Conservation (phyloP, 169 alveolate genomes). For the Toxoplasma gondii region DNA sequence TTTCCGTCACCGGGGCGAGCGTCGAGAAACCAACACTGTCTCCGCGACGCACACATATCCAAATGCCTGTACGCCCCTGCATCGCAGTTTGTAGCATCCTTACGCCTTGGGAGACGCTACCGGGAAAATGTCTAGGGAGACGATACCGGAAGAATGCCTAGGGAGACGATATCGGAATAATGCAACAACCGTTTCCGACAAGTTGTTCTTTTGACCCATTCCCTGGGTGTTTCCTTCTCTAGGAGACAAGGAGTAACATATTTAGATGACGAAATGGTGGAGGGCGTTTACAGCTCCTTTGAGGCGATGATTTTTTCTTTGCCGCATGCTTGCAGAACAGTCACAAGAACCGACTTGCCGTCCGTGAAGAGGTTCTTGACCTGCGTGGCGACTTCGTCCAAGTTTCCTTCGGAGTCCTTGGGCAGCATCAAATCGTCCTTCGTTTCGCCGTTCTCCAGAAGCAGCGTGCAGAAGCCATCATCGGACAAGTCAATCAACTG, state of each 20-base stretch:
- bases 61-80: not conserved
- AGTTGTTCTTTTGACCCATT: not conserved
- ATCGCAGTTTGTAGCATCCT: not conserved
- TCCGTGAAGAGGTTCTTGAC: conserved; percentile 82
- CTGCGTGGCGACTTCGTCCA: conserved; percentile 88
- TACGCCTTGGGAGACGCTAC: not conserved
- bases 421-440: conserved; percentile 97
- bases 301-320: conserved; percentile 85
- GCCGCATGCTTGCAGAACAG: conserved; percentile 93
- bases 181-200: not conserved
- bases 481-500: conserved; percentile 92
- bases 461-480: conserved; percentile 93
- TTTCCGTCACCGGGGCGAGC: not conserved
- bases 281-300: conserved; percentile 49
- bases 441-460: conserved; percentile 93
- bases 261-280: not conserved
- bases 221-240: not conserved
- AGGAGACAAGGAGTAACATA: not conserved
- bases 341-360: conserved; percentile 88
- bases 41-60: not conserved
- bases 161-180: no score
- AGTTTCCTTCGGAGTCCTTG: conserved; percentile 92
- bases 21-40: not conserved
- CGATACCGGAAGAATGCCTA: no score
- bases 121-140: not conserved